A percentile compares a stretch with the other conserved stretches of the same genome.
Evolutionary conservation across 2,329 filamentous ascomycete species (phyloP).

Genomic region (Alternaria alternata): DNA sequence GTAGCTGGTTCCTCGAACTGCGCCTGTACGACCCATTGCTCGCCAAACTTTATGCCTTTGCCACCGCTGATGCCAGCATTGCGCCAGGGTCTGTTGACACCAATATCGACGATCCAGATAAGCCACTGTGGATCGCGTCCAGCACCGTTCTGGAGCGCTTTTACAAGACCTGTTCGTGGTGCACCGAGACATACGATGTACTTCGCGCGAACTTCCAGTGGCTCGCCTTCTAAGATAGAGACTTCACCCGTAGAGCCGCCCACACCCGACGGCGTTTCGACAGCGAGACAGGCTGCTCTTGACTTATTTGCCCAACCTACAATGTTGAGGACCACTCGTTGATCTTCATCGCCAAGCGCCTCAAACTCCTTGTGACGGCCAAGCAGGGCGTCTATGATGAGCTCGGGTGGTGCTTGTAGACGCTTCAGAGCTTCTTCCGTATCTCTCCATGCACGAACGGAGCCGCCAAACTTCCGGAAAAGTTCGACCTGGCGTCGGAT

Average conservation of each 20-base stretch:
- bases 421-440: slow-evolving; percentile 62
- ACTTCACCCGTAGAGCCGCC: slow-evolving; percentile 74
- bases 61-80: slow-evolving; percentile 82
- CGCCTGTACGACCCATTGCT: slow-evolving; percentile 83
- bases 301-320: slow-evolving; percentile 94
- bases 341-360: slow-evolving; percentile 81
- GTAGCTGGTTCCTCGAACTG: slow-evolving; percentile 45
- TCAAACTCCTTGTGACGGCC: slow-evolving; percentile 89
- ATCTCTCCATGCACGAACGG: slow-evolving; percentile 69
- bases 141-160: slow-evolving; percentile 72
- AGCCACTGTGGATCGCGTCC: slow-evolving; percentile 70
- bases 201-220: slow-evolving; percentile 80
- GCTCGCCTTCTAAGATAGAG: slow-evolving; percentile 72
- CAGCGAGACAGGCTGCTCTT: slow-evolving; percentile 80
- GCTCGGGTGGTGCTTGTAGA: slow-evolving; percentile 71
- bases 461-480: slow-evolving; percentile 83
- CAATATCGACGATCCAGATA: slow-evolving; percentile 85
- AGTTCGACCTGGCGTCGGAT: slow-evolving; percentile 83
- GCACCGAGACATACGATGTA: slow-evolving; percentile 87
- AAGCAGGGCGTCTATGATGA: slow-evolving; percentile 89
- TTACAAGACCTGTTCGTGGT: slow-evolving; percentile 83
- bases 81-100: slow-evolving; percentile 84
- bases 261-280: slow-evolving; percentile 92
- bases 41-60: slow-evolving; percentile 87
- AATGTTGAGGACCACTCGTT: slow-evolving; percentile 84